phyloP scores from a whole-genome alignment of 2,329 filamentous ascomycete genomes.

The Aspergillus unguis region DNA sequence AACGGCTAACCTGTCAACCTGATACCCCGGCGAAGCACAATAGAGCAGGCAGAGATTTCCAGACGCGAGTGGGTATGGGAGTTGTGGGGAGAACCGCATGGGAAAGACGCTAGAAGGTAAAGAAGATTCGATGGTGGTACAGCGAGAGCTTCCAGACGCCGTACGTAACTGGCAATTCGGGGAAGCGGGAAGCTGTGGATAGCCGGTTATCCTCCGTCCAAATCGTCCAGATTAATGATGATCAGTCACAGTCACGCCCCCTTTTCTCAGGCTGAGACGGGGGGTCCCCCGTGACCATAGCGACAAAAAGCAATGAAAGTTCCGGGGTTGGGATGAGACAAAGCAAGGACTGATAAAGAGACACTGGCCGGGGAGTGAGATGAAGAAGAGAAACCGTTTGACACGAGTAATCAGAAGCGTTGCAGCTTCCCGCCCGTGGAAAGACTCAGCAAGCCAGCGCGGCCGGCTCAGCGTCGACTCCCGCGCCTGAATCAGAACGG shows the following conservation, averaged over 20 bases:
- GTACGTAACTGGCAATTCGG: constrained; percentile 13
- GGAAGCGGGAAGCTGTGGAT: constrained; percentile 19
- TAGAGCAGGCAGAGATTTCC: not conserved
- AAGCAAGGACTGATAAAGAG: constrained; percentile 9
- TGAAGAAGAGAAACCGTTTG: too few species aligned
- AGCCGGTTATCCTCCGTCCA: not conserved
- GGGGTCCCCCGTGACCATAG: constrained; percentile 11
- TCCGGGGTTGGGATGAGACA: not conserved
- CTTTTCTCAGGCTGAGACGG: constrained; percentile 17
- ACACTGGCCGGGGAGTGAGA: not conserved
- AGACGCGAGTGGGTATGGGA: not conserved
- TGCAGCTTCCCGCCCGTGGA: not conserved
- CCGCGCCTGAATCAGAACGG: constrained; percentile 10
- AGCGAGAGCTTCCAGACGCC: constrained; percentile 5
- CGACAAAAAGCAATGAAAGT: constrained; percentile 5
- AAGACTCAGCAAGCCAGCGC: not conserved
- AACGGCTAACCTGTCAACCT: too few species aligned
- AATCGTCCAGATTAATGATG: not conserved
- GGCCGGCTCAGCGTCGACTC: not conserved
- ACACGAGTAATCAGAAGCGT: not conserved
- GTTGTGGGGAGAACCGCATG: constrained; percentile 12
- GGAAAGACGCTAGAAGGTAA: constrained; percentile 23
- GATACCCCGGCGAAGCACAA: not conserved
- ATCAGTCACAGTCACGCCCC: constrained; percentile 3
- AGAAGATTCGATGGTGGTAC: constrained; percentile 20